These are phyloP conservation scores for Amoebophrya sp. DNA, from an alignment of 169 alveolate species.

Conservation along the genomic window DNA sequence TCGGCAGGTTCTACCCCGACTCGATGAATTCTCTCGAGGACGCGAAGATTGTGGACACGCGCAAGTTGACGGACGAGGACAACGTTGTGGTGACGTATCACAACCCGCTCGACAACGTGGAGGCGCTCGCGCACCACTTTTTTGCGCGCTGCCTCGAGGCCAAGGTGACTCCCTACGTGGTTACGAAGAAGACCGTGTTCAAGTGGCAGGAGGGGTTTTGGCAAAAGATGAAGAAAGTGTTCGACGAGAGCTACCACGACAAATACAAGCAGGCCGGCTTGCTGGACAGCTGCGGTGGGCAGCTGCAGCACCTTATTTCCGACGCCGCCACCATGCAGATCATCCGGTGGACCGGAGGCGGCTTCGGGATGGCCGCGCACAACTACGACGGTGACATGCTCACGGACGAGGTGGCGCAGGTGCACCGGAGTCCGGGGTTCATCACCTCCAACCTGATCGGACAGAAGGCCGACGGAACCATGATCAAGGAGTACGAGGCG, in stretches of 20 bases:
- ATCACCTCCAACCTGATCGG: conserved; percentile 28
- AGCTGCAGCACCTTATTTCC: conserved; percentile 25
- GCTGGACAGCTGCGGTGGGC: conserved; percentile 24
- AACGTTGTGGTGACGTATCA: background rate
- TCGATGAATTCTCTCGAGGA: background rate
- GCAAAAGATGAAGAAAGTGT: conserved; percentile 31
- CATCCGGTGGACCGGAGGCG: conserved; percentile 34
- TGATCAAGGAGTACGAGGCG: conserved; percentile 30
- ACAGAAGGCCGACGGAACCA: conserved; percentile 25
- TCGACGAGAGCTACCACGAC: conserved; percentile 9
- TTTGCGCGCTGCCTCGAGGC: too few species aligned
- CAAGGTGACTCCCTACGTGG: conserved; percentile 19
- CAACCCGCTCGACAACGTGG: background rate
- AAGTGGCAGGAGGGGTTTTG: conserved; percentile 22
- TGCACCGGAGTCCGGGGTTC: conserved; percentile 33
- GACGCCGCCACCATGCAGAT: conserved; percentile 35
- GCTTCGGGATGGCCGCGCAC: conserved; percentile 32
- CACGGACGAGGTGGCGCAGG: conserved; percentile 33
- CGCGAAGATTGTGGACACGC: background rate
- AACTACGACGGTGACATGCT: conserved; percentile 34
- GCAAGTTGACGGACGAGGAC: background rate
- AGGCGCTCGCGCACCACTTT: too few species aligned
- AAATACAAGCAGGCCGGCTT: conserved; percentile 18
- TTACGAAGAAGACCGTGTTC: conserved; percentile 17
- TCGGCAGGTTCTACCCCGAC: background rate